Percentiles rank a stretch among this genome's conserved stretches.
These are phyloP conservation scores for Gastrolobium villosum DNA, from an alignment of 306 rosid species.

Conservation along the genomic window DNA sequence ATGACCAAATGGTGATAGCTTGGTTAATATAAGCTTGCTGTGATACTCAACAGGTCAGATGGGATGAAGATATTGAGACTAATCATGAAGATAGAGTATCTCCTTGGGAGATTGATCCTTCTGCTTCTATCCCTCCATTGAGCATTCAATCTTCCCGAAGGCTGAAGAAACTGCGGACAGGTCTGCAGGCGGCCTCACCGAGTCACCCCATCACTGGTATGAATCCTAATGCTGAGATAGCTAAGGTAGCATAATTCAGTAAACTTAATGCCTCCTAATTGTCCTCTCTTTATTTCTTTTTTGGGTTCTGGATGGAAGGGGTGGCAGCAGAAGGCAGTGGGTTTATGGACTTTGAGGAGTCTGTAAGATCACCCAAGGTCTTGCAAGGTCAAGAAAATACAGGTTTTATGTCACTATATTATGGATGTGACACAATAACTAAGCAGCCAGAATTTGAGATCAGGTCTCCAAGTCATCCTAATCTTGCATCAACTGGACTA, in stretches of 20 bases:
- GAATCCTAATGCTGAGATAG: conserved; percentile 29
- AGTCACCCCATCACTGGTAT: conserved; percentile 73
- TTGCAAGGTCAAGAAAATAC: conserved; percentile 99
- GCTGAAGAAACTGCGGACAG: conserved; percentile 89
- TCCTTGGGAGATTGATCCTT: conserved; percentile 94
- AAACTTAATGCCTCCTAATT: conserved; percentile 26
- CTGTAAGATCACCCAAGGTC: conserved; percentile 98
- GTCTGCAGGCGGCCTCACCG: conserved; percentile 69
- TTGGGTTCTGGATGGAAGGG: conserved; percentile 39
- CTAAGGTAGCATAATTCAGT: conserved; percentile 25
- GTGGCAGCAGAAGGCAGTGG: conserved; percentile 72
- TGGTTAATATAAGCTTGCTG: conserved; percentile 39
- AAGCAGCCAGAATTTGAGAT: conserved; percentile 74
- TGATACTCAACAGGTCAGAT: conserved; percentile 73
- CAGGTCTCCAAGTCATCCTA: conserved; percentile 66
- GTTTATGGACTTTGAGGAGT: conserved; percentile 90
- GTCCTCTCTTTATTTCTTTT: conserved; percentile 23
- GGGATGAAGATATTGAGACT: conserved; percentile 84
- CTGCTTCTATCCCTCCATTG: conserved; percentile 83
- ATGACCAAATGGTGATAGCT: conserved; percentile 31
- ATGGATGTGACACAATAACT: conserved; percentile 80
- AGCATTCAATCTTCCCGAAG: conserved; percentile 93
- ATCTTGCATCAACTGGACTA: conserved; percentile 59
- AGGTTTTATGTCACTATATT: conserved; percentile 80
- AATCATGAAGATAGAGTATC: conserved; percentile 84